Conservation (phyloP, 495 filamentous ascomycete species). For the Trichoderma parareesei region DNA sequence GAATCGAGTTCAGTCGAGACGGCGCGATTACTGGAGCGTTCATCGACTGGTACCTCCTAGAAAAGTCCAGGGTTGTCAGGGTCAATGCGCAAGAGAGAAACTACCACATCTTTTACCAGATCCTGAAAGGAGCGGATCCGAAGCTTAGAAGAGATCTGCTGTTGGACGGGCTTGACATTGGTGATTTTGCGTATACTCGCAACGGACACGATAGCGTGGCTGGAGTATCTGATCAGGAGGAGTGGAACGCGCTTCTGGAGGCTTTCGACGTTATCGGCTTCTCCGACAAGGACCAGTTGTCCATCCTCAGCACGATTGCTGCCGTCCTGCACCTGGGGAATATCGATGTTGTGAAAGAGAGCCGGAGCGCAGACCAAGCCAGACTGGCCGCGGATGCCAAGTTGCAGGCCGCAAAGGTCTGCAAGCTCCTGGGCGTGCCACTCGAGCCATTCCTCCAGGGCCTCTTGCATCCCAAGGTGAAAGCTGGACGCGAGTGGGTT, state of each 20-base stretch:
- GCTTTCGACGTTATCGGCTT: constrained; percentile 95
- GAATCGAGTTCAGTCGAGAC: constrained; percentile 85
- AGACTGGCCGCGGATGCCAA: constrained; percentile 65
- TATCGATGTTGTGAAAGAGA: constrained; percentile 80
- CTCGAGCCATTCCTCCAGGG: constrained; percentile 79
- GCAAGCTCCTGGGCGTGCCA: constrained; percentile 75
- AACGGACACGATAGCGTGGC: constrained; percentile 84
- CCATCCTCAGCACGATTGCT: constrained; percentile 80
- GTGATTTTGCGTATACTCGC: constrained; percentile 85
- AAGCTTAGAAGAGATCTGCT: constrained; percentile 67
- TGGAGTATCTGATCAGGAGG: constrained; percentile 83
- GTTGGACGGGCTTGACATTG: constrained; percentile 60
- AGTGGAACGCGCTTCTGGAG: constrained; percentile 85
- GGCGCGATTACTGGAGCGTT: constrained; percentile 93
- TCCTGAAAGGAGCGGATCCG: constrained; percentile 72
- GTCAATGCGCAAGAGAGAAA: constrained; percentile 83
- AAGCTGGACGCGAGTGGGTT: constrained; percentile 95
- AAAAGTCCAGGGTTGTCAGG: constrained; percentile 92
- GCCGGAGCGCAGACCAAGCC: constrained; percentile 83
- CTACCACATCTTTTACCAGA: constrained; percentile 97
- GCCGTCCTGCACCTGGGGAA: constrained; percentile 93
- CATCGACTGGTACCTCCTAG: constrained; percentile 97
- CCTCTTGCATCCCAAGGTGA: constrained; percentile 83
- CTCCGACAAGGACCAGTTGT: constrained; percentile 70
- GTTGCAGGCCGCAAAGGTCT: constrained; percentile 65